Evolutionary conservation across 139 green algal species (phyloP).

Genomic region (Coelastrella sp.): DNA sequence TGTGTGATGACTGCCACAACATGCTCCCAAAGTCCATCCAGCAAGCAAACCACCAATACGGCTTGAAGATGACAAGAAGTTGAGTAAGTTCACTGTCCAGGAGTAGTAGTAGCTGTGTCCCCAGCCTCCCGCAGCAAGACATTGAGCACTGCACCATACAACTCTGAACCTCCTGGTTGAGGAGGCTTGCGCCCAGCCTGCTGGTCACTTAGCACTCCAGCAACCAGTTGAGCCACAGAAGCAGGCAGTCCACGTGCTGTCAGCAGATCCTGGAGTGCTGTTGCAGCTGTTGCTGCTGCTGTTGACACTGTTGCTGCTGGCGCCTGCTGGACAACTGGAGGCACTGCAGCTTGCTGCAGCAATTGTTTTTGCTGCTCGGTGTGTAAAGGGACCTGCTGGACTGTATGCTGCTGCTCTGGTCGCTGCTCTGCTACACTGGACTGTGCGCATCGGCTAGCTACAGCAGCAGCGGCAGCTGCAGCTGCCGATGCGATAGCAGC

Average conservation of each 20-base stretch:
- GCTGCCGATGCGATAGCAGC: constrained; percentile 32
- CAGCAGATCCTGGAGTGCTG: not conserved
- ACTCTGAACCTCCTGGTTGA: not conserved
- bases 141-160: not conserved
- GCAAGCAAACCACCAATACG: too few species aligned
- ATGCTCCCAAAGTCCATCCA: too few species aligned
- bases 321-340: too few species aligned
- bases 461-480: constrained; percentile 33
- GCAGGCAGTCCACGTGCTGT: not conserved
- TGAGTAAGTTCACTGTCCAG: not conserved
- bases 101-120: not conserved
- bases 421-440: not conserved
- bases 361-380: not conserved
- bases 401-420: not conserved
- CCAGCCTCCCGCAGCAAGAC: not conserved
- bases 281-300: not conserved
- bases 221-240: not conserved
- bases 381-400: not conserved
- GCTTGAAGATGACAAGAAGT: too few species aligned
- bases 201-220: not conserved
- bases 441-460: not conserved
- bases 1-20: too few species aligned
- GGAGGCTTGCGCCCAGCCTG: not conserved
- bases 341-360: not conserved
- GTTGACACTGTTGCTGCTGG: constrained; percentile 7